Percentiles rank a stretch among this genome's conserved stretches.
Evolutionary conservation across 257 asterid species (phyloP).

Genomic region (Paulownia fortunei): DNA sequence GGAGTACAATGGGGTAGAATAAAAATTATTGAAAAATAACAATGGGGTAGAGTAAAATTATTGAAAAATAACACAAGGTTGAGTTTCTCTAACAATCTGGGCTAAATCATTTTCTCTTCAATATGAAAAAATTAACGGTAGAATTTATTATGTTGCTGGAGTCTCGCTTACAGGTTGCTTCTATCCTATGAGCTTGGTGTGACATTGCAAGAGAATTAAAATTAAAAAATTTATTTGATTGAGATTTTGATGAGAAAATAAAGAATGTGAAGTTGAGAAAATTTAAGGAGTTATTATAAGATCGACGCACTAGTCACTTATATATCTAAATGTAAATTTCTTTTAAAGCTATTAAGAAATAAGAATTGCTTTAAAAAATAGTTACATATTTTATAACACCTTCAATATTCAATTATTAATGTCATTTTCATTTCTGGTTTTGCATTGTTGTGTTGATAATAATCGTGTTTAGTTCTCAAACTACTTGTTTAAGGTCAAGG

Average conservation of each 20-base stretch:
- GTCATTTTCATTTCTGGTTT: slow-evolving; percentile 15
- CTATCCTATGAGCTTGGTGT: background rate
- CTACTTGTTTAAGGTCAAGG: slow-evolving; percentile 14
- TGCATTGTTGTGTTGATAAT: background rate
- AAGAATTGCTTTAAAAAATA: background rate
- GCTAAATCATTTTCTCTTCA: background rate
- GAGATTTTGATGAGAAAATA: too few relatives aligned
- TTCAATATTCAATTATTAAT: background rate
- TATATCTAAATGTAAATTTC: too few relatives aligned
- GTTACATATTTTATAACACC: background rate
- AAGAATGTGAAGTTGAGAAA: background rate
- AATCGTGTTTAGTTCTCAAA: background rate
- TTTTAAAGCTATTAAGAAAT: background rate
- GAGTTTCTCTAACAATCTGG: too few relatives aligned
- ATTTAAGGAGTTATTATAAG: background rate
- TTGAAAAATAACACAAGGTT: background rate
- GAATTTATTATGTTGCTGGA: too few relatives aligned
- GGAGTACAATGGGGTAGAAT: background rate
- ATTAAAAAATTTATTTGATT: too few relatives aligned
- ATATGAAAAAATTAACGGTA: too few relatives aligned
- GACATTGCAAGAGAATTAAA: too few relatives aligned
- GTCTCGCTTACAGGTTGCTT: background rate
- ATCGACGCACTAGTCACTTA: background rate
- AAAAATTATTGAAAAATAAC: too few relatives aligned
- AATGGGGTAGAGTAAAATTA: background rate